These are phyloP conservation scores for Cardiosporidium cionae DNA, from an alignment of 169 alveolate species.

Conservation along the genomic window DNA sequence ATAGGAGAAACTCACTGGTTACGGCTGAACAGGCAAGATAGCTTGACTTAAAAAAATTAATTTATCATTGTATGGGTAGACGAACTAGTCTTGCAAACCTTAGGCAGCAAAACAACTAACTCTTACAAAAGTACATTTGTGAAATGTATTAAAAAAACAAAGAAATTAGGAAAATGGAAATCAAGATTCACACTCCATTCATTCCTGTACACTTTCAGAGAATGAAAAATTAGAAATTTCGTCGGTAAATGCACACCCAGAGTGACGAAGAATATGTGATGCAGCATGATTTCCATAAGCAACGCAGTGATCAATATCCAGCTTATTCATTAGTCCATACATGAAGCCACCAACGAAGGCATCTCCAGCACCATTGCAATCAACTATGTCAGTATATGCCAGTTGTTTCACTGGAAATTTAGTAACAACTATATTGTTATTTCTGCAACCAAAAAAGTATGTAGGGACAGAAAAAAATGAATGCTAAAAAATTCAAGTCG, in stretches of 20 bases:
- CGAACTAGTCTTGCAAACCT: too few species aligned
- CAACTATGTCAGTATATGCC: slow-evolving; percentile 42
- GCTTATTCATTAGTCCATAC: slow-evolving; percentile 37
- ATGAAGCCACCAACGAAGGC: slow-evolving; percentile 77
- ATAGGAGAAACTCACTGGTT: too few species aligned
- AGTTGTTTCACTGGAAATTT: background rate
- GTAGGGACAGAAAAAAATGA: too few species aligned
- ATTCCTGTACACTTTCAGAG: background rate
- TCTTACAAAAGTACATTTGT: too few species aligned
- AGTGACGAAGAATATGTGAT: slow-evolving; percentile 20
- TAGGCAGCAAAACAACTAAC: too few species aligned
- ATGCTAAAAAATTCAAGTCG: too few species aligned
- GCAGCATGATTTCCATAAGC: slow-evolving; percentile 39
- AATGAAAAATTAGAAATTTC: background rate
- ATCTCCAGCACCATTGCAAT: slow-evolving; percentile 80
- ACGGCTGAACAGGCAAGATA: too few species aligned
- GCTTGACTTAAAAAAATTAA: too few species aligned
- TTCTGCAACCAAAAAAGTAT: background rate
- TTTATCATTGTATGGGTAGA: too few species aligned
- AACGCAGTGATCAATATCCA: slow-evolving; percentile 20
- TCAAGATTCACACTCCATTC: background rate
- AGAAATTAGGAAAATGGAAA: too few species aligned
- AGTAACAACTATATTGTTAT: background rate
- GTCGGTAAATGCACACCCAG: slow-evolving; percentile 31
- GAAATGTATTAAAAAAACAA: too few species aligned